A percentile compares a stretch with the other conserved stretches of the same genome.
phyloP scores from a whole-genome alignment of 1,284 basidiomycete genomes.

The Acaromyces ingoldii region DNA sequence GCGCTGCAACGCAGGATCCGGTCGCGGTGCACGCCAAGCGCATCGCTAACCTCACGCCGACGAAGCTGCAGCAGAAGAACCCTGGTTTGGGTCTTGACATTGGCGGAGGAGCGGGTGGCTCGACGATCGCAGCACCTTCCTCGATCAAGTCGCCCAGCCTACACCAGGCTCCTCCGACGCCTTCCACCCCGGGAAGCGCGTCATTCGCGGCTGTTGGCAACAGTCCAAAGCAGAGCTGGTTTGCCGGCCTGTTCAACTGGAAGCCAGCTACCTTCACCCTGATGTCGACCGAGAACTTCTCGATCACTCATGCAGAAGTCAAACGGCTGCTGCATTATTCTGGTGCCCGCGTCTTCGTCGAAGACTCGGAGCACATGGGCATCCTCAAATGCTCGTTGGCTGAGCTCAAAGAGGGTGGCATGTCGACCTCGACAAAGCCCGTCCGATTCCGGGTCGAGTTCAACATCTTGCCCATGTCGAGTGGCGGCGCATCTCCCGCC shows the following conservation, averaged over 20 bases:
- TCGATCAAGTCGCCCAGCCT: background rate
- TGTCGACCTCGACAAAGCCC: conserved; percentile 28
- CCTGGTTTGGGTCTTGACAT: conserved; percentile 37
- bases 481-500: background rate
- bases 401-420: conserved; percentile 30
- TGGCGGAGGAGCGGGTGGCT: background rate
- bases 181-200: background rate
- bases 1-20: conserved; percentile 7
- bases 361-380: conserved; percentile 54
- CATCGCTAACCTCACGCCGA: conserved; percentile 11
- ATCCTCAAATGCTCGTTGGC: conserved; percentile 33
- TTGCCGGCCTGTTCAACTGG: conserved; percentile 81
- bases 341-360: conserved; percentile 65
- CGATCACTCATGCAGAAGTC: conserved; percentile 63
- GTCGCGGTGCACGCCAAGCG: conserved; percentile 19
- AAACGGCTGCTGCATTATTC: conserved; percentile 64
- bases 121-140: conserved; percentile 3
- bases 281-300: conserved; percentile 56
- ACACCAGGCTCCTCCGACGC: background rate
- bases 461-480: conserved; percentile 27
- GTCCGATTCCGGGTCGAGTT: conserved; percentile 48
- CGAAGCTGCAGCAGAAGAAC: conserved; percentile 33
- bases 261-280: conserved; percentile 62
- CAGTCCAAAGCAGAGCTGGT: conserved; percentile 68
- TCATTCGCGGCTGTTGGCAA: conserved; percentile 2